Base-by-base conservation (phyloP, 805 yeast genomes). In the Yarrowia keelungensis region DNA sequence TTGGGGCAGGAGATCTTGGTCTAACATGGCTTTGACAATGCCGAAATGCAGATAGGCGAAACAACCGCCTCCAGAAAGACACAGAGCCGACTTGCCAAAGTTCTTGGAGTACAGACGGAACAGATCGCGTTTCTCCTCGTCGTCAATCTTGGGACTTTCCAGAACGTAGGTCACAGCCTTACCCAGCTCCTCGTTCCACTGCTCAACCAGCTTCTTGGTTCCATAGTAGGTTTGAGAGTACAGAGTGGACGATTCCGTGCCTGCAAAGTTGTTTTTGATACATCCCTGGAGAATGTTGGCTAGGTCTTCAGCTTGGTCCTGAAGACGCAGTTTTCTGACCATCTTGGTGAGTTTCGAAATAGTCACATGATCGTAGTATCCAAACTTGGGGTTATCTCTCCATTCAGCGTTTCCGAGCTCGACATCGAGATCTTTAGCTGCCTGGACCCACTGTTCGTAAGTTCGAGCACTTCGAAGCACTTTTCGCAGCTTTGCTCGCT, bases 21-120 rank as follows among this genome's bases (percentile, higher is more conserved):
- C 92, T 5, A 89, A 77, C 47, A 90, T 76, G 0, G 92, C 93
- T 71, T 87, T 87, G 36, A 89, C 82, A 2, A 90, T 85, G 2
- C 96, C 96, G 77, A 89, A 87, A 76, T 90, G 96, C 41, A 87
- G 86, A 72, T 89, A 88, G 1, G 93, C 86, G 76, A 90, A 90
- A 39, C 90, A 85, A 1, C 92, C 96, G 32, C 95, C 96, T 3
- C 96, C 95, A 69, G 89, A 85, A 36, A 90, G 80, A 71, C 91
- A 87, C 15, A 90, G 78, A 0, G 94, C 92, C 0, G 92, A 81
- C 69, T 84, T 85, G 9, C 96, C 96, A 75, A 84, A 87, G 75
- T 89, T 89, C 74, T 85, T 84, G 76, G 83, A 83, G 36, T 87
- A 81, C 10, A 83, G 82, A 65, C 83, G 81, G 79, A 90, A 88